Base-by-base conservation (phyloP, 2,329 filamentous ascomycete species). In the Ophiocordyceps unilateralis region DNA sequence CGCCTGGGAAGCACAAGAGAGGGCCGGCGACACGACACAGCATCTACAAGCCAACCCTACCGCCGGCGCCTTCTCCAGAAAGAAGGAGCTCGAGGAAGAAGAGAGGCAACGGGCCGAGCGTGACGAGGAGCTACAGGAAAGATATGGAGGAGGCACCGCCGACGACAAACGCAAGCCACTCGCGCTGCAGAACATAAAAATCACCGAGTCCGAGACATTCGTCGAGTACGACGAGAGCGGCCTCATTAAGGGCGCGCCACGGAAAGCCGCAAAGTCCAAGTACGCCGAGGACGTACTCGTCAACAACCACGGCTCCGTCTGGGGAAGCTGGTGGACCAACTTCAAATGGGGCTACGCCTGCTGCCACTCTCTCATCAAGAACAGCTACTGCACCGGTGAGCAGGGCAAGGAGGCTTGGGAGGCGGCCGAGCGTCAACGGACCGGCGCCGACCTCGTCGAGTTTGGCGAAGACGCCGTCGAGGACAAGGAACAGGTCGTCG, bases 1-100 rank as follows among this genome's bases (percentile, higher is more conserved):
- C 55, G 91, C 91, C 0, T 98, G 91, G 91, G 91, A 98, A 60
- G 81, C 83, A 15, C 88, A 96, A 59, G 89, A 96, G 61, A 75
- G 75, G 47, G 76, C 75, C 19, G 82, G 82, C 47, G 76, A 83
- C 54, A 83, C 87, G 39, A 81, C 79, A 48, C 71, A 88, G 47
- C 93, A 98, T 69, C 60, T 98, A 15, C 91, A 98, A 60, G 91
- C 91, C 22, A 98, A 98, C 57, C 91, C 91, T 1, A 98, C 91
- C 0, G 87, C 87, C 1, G 91, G 89, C 43, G 88, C 91, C 53
- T 78, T 88, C 45, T 73, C 78, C 49, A 77, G 87, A 28, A 88
- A 85, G 62, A 85, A 86, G 56, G 83, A 91, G 55, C 65, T 71
- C 8, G 78, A 83, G 45, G 86, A 89, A 48, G 73, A 73, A 2